Base-by-base conservation (phyloP, 2,329 filamentous ascomycete genomes). In the Kalmusia sp. region DNA sequence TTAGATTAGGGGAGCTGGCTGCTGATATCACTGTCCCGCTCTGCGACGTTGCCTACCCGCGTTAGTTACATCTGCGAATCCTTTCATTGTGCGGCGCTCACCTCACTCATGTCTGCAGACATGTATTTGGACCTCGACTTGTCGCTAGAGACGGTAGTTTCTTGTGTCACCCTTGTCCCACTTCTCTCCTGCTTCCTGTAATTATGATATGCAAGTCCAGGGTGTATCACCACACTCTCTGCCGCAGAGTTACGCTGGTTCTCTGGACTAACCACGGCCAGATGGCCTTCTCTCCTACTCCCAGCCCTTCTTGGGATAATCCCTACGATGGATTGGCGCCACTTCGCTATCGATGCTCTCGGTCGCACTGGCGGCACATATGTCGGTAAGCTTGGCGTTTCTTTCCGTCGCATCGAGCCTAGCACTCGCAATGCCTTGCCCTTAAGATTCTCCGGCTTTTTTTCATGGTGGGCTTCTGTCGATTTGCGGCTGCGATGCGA, bases 81-180 rank as follows among this genome's bases (percentile, higher is more conserved):
- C n/a, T n/a, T n/a, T 40, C 9, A n/a, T 6, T 7, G 7, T 11
- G 12, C 15, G 24, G 19, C 14, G 27, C 39, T 37, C 21, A 52
- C 45, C 15, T 53, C 38, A 27, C 15, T 33, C 27, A 44, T 34
- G 9, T 44, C 25, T n/a, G 38, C 24, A 12, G 47, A 40, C n/a
- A 19, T 15, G 28, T 27, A 49, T 9, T 49, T 38, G 4, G 19
- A 27, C 9, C 33, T 37, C 12, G 19, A 25, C 9, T 15, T 28
- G 2, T 56, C 52, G 22, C 52, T 55, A 11, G 40, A 43, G 5
- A 59, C 43, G 1, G 50, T 59, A 4, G 40, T 49, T 21, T 59
- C 50, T n/a, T 33, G 44, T 12, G 53, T 59, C 1, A 54, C 50
- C 7, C 25, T 17, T 27, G 49, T 50, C 9, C 47, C 35, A 25